Conservation (phyloP, 2,329 filamentous ascomycete genomes). For the Scorias spongiosa region DNA sequence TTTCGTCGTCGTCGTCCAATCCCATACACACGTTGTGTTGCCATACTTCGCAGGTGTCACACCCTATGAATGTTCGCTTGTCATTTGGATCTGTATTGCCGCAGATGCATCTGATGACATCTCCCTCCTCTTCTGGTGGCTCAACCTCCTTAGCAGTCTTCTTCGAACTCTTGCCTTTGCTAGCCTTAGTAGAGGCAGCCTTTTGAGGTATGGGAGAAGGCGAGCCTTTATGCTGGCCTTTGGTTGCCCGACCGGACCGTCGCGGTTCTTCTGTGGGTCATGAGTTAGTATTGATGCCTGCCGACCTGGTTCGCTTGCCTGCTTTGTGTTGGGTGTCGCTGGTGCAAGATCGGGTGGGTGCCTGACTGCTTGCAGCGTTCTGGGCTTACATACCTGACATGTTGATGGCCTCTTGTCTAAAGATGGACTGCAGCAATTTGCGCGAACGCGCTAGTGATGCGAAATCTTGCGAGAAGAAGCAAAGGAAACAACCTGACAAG, state of each 20-base stretch:
- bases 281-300: background rate
- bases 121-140: conserved; percentile 32
- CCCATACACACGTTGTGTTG: conserved; percentile 96
- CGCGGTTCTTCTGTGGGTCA: conserved; percentile 67
- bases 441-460: too few relatives aligned
- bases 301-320: background rate
- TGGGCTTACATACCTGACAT: too few relatives aligned
- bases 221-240: conserved; percentile 88
- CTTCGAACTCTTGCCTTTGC: conserved; percentile 25
- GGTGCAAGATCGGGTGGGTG: too few relatives aligned
- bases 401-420: too few relatives aligned
- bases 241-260: conserved; percentile 88
- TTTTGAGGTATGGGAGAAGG: conserved; percentile 30
- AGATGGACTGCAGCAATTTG: too few relatives aligned
- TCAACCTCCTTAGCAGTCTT: conserved; percentile 30
- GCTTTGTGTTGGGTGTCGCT: too few relatives aligned
- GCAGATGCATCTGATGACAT: conserved; percentile 76
- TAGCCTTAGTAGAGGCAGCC: conserved; percentile 27
- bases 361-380: too few relatives aligned
- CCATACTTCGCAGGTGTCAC: conserved; percentile 85
- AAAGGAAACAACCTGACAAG: background rate
- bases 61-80: conserved; percentile 87
- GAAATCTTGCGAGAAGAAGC: too few relatives aligned
- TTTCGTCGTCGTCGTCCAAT: conserved; percentile 54
- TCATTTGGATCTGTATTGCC: conserved; percentile 77